Conservation (phyloP, 257 asterid species). For the Cinchona pubescens region DNA sequence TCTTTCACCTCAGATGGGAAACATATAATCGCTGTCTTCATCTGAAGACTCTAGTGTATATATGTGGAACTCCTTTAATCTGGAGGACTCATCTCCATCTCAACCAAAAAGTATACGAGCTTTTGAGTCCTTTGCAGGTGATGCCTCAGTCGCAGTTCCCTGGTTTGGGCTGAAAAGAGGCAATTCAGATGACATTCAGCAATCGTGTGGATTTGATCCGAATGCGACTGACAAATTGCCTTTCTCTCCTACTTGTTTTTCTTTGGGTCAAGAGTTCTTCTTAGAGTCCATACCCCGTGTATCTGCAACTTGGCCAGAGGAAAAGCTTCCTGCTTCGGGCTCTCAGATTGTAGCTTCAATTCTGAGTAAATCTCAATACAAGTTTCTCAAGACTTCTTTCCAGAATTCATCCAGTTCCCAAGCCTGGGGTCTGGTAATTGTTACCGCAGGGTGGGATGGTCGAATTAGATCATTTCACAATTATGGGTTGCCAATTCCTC, state of each 20-base stretch:
- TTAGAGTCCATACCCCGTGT: conserved; percentile 57
- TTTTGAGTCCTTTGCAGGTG: conserved; percentile 60
- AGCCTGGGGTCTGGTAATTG: conserved; percentile 84
- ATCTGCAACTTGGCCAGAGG: conserved; percentile 99
- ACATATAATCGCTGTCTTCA: conserved; percentile 70
- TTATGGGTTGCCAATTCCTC: conserved; percentile 75
- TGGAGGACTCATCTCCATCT: conserved; percentile 23
- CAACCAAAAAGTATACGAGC: conserved; percentile 47
- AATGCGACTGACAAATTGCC: conserved; percentile 36
- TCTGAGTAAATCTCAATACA: conserved; percentile 65
- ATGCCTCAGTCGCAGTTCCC: conserved; percentile 77
- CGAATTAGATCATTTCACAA: conserved; percentile 81
- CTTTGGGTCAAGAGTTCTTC: conserved; percentile 54
- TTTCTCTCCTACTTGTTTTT: conserved; percentile 52
- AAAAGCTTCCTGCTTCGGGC: conserved; percentile 64
- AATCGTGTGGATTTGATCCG: conserved; percentile 24
- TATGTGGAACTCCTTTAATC: conserved; percentile 53
- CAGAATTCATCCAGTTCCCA: conserved; percentile 62
- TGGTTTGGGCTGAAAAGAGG: conserved; percentile 61
- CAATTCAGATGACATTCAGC: conserved; percentile 18
- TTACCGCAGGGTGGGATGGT: conserved; percentile 88
- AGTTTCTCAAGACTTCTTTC: conserved; percentile 60
- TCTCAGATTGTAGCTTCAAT: conserved; percentile 30
- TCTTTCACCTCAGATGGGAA: conserved; percentile 67
- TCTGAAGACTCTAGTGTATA: conserved; percentile 75